Conservation (phyloP, 305 asterid genomes). For the Fraxinus ornus region DNA sequence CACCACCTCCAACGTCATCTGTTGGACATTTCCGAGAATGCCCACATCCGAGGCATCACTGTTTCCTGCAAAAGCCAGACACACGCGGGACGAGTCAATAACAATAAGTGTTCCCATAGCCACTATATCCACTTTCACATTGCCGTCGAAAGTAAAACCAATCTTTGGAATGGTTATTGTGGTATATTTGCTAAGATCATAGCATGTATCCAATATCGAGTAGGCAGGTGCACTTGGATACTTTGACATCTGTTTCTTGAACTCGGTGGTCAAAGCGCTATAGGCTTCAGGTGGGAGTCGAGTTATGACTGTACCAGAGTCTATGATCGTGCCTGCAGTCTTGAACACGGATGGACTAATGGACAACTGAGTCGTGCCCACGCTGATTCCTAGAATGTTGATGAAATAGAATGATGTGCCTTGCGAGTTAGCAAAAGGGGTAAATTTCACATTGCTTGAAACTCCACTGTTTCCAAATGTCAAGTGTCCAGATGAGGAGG, state of each 20-base stretch:
- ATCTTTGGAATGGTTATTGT: conserved; percentile 42
- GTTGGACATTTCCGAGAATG: conserved; percentile 69
- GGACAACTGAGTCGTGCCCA: conserved; percentile 47
- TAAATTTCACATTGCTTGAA: conserved; percentile 32
- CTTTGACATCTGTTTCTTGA: conserved; percentile 47
- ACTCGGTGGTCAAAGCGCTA: conserved; percentile 41
- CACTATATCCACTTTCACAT: conserved; percentile 39
- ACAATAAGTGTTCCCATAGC: conserved; percentile 35
- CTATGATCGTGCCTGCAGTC: conserved; percentile 53
- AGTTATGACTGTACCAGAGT: conserved; percentile 79
- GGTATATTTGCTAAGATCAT: conserved; percentile 39
- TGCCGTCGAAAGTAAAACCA: conserved; percentile 48
- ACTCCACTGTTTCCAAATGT: conserved; percentile 46
- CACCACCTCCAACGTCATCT: conserved; percentile 62
- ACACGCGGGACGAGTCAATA: conserved; percentile 26
- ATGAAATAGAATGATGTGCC: conserved; percentile 50
- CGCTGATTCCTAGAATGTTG: conserved; percentile 36
- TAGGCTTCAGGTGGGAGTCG: conserved; percentile 66
- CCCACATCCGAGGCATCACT: conserved; percentile 33
- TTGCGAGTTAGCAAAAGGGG: conserved; percentile 45
- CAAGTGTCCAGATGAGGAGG: conserved; percentile 64
- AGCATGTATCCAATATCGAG: conserved; percentile 70
- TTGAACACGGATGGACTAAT: conserved; percentile 46
- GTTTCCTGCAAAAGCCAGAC: conserved; percentile 79
- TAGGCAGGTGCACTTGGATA: conserved; percentile 52